Base-by-base conservation (phyloP, 805 yeast genomes). In the Debaryomyces hansenii region DNA sequence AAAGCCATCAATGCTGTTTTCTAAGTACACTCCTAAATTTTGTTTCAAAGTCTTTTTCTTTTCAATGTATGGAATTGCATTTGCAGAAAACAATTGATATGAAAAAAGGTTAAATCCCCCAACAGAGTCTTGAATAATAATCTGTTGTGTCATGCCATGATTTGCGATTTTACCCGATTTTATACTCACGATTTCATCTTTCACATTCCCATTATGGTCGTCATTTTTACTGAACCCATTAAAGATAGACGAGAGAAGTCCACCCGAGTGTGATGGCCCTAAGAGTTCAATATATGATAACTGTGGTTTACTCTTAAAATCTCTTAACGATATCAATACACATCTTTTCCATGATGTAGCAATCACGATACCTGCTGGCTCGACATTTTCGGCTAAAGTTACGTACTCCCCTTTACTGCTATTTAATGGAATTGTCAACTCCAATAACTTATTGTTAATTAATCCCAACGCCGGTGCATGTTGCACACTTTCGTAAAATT, bases 401-500 rank as follows among this genome's bases (percentile, higher is more conserved):
- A 90, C 69, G 27, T 62, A 59, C 59, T 91, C 97, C n/a, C 70
- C 70, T 42, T 55, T 63, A 3, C 44, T 53, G 11, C 53, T 35
- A 45, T 63, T 61, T 24, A 73, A 51, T 12, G 74, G 70, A 15
- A 74, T 62, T 1, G 69, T 56, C 5, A 84, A 66, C 36, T 70
- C 74, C 18, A 84, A 55, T 2, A 63, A 55, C 41, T 69, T 67
- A 56, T 70, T 65, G 65, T 64, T 78, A 40, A 83, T 69, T 27
- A 84, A 63, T 28, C 87, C 83, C 52, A 80, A 72, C 1, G 88
- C 80, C 0, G 90, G 83, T 0, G 90, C 87, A 48, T 79, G 79
- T 51, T 80, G 84, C 10, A 89, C 81, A 44, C 88, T 80, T 57
- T 88, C 96, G 69, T 85, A 86, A 63, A 84, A 90, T 20, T 77